Percentiles rank a stretch among this genome's conserved stretches.
Conservation (phyloP, 2,329 filamentous ascomycete species). For the Aspergillus tubingensis region DNA sequence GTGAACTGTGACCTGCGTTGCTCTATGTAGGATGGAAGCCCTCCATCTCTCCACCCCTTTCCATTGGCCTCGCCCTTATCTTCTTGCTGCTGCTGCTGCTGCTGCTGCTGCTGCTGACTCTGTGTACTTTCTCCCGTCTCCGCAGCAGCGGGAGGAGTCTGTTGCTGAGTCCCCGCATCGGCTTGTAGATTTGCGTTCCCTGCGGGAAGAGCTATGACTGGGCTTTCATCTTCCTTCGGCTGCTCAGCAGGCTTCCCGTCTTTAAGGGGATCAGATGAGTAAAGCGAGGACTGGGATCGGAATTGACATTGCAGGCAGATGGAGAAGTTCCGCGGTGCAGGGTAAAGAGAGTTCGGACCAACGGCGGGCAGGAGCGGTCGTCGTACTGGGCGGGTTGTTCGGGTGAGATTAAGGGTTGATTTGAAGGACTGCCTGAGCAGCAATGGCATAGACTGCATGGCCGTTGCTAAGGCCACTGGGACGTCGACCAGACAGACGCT, state of each 20-base stretch:
- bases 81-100: constrained; percentile 9
- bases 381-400: constrained; percentile 24
- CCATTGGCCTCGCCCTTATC: constrained; percentile 6
- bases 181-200: constrained; percentile 18
- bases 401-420: constrained; percentile 28
- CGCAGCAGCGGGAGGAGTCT: constrained; percentile 14
- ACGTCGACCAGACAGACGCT: constrained; percentile 23
- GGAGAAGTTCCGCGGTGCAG: constrained; percentile 35
- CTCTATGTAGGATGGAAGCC: constrained; percentile 40
- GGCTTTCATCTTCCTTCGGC: constrained; percentile 11
- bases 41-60: constrained; percentile 13
- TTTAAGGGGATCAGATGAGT: constrained; percentile 20
- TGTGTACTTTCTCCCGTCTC: constrained; percentile 20
- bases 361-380: constrained; percentile 25
- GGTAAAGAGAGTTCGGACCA: constrained; percentile 24
- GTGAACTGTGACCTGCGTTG: constrained; percentile 58
- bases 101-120: constrained; percentile 1
- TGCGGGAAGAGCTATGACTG: constrained; percentile 29
- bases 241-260: constrained; percentile 14
- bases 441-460: constrained; percentile 46
- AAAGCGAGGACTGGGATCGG: constrained; percentile 31
- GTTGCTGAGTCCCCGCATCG: constrained; percentile 24
- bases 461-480: constrained; percentile 26
- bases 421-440: constrained; percentile 42
- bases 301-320: constrained; percentile 48